Conservation (phyloP, 2,329 filamentous ascomycete species). For the Thelonectria rubi region DNA sequence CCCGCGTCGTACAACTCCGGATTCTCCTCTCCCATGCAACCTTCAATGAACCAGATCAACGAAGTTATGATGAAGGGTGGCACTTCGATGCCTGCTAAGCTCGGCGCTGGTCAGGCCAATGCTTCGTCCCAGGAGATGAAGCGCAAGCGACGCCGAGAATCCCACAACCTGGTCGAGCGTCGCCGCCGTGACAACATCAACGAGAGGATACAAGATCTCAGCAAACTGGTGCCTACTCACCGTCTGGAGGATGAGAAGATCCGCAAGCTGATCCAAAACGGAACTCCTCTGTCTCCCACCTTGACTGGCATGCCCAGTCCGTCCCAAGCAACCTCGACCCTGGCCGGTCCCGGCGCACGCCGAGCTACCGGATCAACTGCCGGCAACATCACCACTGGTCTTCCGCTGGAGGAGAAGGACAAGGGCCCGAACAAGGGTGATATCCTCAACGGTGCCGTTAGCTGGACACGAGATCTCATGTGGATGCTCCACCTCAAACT, state of each 20-base stretch:
- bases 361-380: conserved; percentile 75
- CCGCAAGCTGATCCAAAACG: conserved; percentile 92
- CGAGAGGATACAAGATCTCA: conserved; percentile 95
- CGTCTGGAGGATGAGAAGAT: conserved; percentile 97
- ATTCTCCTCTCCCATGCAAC: conserved; percentile 82
- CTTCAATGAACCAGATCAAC: conserved; percentile 78
- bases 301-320: conserved; percentile 75
- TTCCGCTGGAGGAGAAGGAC: conserved; percentile 96
- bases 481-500: conserved; percentile 93
- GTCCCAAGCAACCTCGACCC: conserved; percentile 83
- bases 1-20: conserved; percentile 90
- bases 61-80: conserved; percentile 90
- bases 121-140: conserved; percentile 92
- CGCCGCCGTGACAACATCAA: conserved; percentile 98
- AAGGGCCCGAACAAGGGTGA: conserved; percentile 99
- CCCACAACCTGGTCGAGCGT: conserved; percentile 95
- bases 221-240: conserved; percentile 89
- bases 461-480: conserved; percentile 97
- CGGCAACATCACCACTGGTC: conserved; percentile 88
- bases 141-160: conserved; percentile 88
- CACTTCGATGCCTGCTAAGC: conserved; percentile 89
- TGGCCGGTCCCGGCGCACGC: conserved; percentile 85
- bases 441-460: conserved; percentile 95
- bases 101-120: conserved; percentile 62
- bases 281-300: conserved; percentile 86